Base-by-base conservation (phyloP, 2,329 filamentous ascomycete genomes). In the Aurifilum marmelostoma region DNA sequence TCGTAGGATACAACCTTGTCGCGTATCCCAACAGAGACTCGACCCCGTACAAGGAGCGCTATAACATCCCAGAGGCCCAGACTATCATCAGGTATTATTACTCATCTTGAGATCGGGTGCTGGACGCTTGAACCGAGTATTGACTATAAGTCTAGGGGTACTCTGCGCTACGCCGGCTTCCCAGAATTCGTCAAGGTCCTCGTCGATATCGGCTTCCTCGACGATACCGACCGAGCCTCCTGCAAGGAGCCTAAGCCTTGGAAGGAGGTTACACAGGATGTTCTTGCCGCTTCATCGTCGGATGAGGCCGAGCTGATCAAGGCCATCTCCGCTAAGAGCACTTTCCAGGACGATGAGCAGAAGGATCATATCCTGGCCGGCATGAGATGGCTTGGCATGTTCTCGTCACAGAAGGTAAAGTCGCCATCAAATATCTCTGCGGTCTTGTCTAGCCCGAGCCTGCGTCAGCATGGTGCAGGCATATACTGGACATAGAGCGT, bases 21-120 rank as follows among this genome's bases (percentile, higher is more conserved):
- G 93, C 91, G 56, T 98, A 98, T 83, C 92, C 92, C 69, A 98
- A 98, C 88, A 87, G 94, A 75, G 94, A 98, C 82, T 94, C 69
- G 27, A 96, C 92, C 21, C 85, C 88, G 11, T 98, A 96, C 88
- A 90, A 89, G 77, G 91, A 97, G 85, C 89, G 92, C 72, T 97
- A 97, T 12, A 82, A 88, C 80, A 97, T 97, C 77, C 94, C 94
- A 65, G 95, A 98, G 83, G 93, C 59, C 2, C 59, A 62, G 39
- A 62, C 59, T 24, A 62, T 62, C 12, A 41, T 62, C 37, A 37
- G 59, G 59, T 62, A 62, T 29, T 34, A 34, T 34, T 34, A 39
- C 3, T 39, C 32, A 21, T 60, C 32, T 12, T 2, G 3, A 21
- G 18, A 1, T 37, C 34, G 0, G 18, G 32, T 14, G 18, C 58